phyloP scores from a whole-genome alignment of 192 early-diverging fungal species.

The Thoreauomyces humboldtii region DNA sequence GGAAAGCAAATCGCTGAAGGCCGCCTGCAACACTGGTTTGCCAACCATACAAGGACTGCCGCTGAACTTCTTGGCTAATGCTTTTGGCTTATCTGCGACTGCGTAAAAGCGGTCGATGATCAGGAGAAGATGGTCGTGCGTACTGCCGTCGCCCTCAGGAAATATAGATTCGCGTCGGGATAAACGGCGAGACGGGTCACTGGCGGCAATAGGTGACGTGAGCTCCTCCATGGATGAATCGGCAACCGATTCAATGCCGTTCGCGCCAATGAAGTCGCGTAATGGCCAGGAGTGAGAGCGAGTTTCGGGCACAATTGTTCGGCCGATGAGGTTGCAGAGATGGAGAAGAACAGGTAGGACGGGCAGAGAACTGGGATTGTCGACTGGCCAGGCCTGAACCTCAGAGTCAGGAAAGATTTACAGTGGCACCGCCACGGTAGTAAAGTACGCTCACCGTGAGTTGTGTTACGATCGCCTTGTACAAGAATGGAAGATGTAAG shows the following conservation, averaged over 20 bases:
- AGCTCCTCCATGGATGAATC: too few species aligned
- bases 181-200: too few species aligned
- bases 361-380: too few species aligned
- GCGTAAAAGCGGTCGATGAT: slow-evolving; percentile 8
- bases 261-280: slow-evolving; percentile 9
- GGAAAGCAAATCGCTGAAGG: slow-evolving; percentile 5
- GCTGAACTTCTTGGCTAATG: background rate
- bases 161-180: too few species aligned
- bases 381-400: too few species aligned
- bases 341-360: background rate
- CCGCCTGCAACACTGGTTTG: slow-evolving; percentile 11
- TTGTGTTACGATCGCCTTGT: slow-evolving; percentile 51
- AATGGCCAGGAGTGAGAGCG: slow-evolving; percentile 13
- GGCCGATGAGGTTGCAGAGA: background rate
- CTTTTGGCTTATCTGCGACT: background rate
- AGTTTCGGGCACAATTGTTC: background rate
- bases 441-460: background rate
- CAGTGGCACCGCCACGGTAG: too few species aligned
- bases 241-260: background rate
- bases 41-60: background rate
- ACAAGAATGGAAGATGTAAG: slow-evolving; percentile 77
- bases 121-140: background rate
- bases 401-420: too few species aligned
- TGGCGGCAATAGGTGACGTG: too few species aligned
- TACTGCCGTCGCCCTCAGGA: too few species aligned